Evolutionary conservation across 768 basidiomycete species (phyloP), one percentile per base, ranked within the genome.

Genomic region (Phlebiopsis gigantea): DNA sequence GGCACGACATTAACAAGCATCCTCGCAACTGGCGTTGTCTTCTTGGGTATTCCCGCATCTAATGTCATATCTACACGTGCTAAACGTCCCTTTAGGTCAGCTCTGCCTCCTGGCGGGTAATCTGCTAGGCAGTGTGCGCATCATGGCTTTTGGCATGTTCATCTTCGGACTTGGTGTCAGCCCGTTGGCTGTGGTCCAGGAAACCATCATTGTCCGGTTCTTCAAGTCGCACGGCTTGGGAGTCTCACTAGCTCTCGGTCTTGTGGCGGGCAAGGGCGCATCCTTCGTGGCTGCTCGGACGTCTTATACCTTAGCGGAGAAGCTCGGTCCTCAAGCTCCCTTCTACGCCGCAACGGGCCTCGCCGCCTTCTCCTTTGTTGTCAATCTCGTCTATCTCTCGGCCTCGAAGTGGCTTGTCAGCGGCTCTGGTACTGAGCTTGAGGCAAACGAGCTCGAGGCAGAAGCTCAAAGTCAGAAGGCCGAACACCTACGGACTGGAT

Each of bases 131-230:
- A 79, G 76, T 63, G 76, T 91, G n/a, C 79, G 80, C 12, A 53
- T 84, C 24, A 90, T 91, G 87, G 78, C 83, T 2, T 63, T 87
- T 21, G 91, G 90, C 1, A 75, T 93, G 57, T 90, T 90, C 62
- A 71, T 90, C 43, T 92, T 88, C 63, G 91, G 90, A 6, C 72
- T 92, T 2, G 90, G 90, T 2, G 76, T 89, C 44, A 85, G 87
- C 61, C 91, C 91, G 0, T 73, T 93, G 5, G 83, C 89, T 0
- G 90, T 93, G 6, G 84, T 88, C 1, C 91, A 88, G 72, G 90
- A 93, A 68, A 86, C 86, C 5, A 90, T 91, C 61, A 88, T 93
- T 51, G 86, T 90, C 43, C 85, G 86, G 24, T 88, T 88, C 72
- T 92, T 90, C 75, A 81, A 79, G 60, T 79, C 83, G 0, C 87